Evolutionary conservation across 1,284 basidiomycete genomes (phyloP).

Genomic region (Irpex sp.): DNA sequence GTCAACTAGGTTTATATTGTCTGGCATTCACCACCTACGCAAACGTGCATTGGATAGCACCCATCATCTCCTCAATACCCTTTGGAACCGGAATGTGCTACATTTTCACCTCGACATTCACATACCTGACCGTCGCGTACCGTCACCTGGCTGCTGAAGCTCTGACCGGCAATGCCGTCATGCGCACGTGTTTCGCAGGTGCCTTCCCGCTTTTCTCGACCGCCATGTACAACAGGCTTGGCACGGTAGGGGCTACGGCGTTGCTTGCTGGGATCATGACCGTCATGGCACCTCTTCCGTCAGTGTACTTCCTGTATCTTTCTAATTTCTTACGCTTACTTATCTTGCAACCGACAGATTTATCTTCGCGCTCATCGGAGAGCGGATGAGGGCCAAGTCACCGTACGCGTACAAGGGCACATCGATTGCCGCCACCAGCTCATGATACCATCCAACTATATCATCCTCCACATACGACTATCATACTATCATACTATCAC

Average conservation of each 20-base stretch:
- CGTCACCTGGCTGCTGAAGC: conserved; percentile 76
- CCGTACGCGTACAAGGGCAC: conserved; percentile 2
- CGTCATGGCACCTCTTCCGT: conserved; percentile 72
- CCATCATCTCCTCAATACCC: conserved; percentile 60
- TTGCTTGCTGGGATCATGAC: conserved; percentile 70
- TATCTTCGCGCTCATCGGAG: conserved; percentile 9
- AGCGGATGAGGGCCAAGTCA: conserved; percentile 3
- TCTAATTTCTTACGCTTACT: neutral
- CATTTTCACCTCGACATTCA: conserved; percentile 68
- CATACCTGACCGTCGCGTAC: conserved; percentile 69
- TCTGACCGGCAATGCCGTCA: conserved; percentile 69
- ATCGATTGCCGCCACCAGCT: neutral
- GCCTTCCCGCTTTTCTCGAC: conserved; percentile 68
- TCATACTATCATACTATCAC: too few relatives aligned
- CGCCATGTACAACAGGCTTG: conserved; percentile 56
- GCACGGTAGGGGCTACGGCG: conserved; percentile 73
- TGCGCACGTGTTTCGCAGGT: conserved; percentile 65
- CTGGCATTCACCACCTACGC: conserved; percentile 72
- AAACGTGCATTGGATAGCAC: conserved; percentile 69
- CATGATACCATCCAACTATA: neutral
- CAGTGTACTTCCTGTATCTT: conserved; percentile 24
- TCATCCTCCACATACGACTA: neutral
- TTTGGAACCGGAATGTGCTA: conserved; percentile 60
- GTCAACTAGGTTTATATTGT: conserved; percentile 48
- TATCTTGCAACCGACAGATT: neutral